These are phyloP conservation scores for Trifolium dubium DNA, from an alignment of 306 rosid species.

Conservation along the genomic window DNA sequence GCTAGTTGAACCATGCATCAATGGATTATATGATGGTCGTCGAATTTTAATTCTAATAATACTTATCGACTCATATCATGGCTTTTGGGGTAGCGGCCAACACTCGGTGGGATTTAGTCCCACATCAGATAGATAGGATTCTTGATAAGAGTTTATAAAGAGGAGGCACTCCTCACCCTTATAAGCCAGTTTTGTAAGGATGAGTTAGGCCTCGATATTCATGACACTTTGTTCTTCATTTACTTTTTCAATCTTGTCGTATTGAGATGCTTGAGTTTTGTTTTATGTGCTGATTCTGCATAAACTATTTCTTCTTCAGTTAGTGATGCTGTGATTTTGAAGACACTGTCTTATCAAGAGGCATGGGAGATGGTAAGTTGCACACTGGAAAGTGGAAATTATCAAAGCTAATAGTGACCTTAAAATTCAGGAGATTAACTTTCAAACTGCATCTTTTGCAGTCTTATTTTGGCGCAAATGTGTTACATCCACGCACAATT, in stretches of 20 bases:
- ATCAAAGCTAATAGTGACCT: slow-evolving; percentile 27
- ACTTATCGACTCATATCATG: background rate
- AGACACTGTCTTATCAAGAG: slow-evolving; percentile 90
- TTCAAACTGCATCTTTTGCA: slow-evolving; percentile 48
- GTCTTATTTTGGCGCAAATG: slow-evolving; percentile 99
- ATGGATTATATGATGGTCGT: slow-evolving; percentile 2
- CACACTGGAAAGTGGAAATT: slow-evolving; percentile 15
- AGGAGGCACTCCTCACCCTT: no score
- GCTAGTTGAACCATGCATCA: slow-evolving; percentile 18
- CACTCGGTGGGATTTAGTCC: no score
- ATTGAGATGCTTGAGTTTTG: slow-evolving; percentile 4
- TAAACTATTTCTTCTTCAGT: slow-evolving; percentile 64
- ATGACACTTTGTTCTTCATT: background rate
- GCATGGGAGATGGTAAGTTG: slow-evolving; percentile 98
- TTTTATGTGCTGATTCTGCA: slow-evolving; percentile 30
- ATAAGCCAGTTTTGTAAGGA: no score
- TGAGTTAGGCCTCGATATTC: no score
- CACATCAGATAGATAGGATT: no score
- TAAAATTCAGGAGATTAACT: slow-evolving; percentile 44
- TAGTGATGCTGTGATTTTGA: slow-evolving; percentile 91
- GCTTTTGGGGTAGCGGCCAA: background rate
- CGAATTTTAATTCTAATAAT: background rate
- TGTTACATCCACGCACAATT: slow-evolving; percentile 95
- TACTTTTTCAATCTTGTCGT: background rate
- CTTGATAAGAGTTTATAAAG: no score